Conservation (phyloP, 2,329 filamentous ascomycete genomes). For the Zasmidium cellare region DNA sequence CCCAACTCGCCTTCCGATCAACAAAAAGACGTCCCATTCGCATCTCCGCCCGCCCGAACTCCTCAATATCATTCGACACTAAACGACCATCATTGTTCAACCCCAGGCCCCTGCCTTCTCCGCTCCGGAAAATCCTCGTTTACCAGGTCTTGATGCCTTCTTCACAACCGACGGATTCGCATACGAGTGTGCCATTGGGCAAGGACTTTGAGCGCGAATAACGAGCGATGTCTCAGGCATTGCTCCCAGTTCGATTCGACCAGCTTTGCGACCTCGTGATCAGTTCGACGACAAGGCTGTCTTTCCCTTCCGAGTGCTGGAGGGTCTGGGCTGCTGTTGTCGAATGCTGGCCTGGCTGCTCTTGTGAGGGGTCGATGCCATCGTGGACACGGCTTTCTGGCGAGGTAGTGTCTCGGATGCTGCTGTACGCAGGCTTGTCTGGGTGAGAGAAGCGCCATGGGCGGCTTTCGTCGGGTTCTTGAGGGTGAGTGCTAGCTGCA, state of each 20-base stretch:
- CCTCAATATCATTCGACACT: neutral
- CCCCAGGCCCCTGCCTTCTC: neutral
- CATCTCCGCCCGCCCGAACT: neutral
- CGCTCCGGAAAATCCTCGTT: neutral
- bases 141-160: neutral
- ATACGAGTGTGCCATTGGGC: neutral
- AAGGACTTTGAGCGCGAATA: neutral
- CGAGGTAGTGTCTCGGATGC: neutral
- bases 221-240: neutral
- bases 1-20: neutral
- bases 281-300: neutral
- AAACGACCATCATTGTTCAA: neutral
- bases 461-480: neutral
- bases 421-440: neutral
- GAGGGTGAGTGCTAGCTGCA: neutral
- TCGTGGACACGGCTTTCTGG: neutral
- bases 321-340: neutral
- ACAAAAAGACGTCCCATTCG: neutral
- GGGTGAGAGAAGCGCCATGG: neutral
- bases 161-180: neutral
- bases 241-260: neutral
- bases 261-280: neutral
- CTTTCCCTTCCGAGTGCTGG: neutral
- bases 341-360: neutral
- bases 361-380: neutral